A percentile compares a stretch with the other conserved stretches of the same genome.
Conservation (phyloP, 2,329 filamentous ascomycete species). For the Sclerotinia spermophila region DNA sequence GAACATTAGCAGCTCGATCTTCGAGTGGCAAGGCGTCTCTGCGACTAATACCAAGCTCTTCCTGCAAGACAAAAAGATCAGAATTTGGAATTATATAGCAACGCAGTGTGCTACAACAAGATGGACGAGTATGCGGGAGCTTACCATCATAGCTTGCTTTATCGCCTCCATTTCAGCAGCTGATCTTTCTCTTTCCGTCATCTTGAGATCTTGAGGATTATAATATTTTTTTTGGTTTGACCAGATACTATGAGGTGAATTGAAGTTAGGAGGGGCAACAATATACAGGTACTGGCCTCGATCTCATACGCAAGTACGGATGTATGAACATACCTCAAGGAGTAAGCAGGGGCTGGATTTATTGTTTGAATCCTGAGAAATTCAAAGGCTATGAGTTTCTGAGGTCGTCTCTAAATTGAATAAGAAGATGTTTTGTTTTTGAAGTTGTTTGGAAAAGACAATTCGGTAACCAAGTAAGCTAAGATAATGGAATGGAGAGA, state of each 20-base stretch:
- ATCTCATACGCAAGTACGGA: neutral
- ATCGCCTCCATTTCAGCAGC: slow-evolving; percentile 14
- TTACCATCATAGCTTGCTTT: slow-evolving; percentile 34
- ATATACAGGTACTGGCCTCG: neutral
- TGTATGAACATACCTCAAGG: neutral
- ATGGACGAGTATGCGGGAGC: neutral
- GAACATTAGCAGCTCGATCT: slow-evolving; percentile 17
- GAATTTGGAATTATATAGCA: neutral
- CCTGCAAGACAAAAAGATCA: slow-evolving; percentile 22
- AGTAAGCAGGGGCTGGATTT: neutral
- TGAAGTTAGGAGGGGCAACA: neutral
- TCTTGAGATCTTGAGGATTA: slow-evolving; percentile 12
- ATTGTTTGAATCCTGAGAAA: neutral
- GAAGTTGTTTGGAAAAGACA: neutral
- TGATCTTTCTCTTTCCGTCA: neutral
- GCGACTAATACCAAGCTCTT: slow-evolving; percentile 34
- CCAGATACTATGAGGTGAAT: neutral
- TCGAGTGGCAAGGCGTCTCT: slow-evolving; percentile 31
- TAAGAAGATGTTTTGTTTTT: neutral
- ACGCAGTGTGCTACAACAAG: neutral
- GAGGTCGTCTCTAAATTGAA: neutral
- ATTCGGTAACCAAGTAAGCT: slow-evolving; percentile 2
- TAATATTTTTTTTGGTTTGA: neutral
- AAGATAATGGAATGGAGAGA: neutral
- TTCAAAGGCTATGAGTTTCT: neutral